Base-by-base conservation (phyloP, 768 basidiomycete genomes). In the Gautieria morchelliformis region DNA sequence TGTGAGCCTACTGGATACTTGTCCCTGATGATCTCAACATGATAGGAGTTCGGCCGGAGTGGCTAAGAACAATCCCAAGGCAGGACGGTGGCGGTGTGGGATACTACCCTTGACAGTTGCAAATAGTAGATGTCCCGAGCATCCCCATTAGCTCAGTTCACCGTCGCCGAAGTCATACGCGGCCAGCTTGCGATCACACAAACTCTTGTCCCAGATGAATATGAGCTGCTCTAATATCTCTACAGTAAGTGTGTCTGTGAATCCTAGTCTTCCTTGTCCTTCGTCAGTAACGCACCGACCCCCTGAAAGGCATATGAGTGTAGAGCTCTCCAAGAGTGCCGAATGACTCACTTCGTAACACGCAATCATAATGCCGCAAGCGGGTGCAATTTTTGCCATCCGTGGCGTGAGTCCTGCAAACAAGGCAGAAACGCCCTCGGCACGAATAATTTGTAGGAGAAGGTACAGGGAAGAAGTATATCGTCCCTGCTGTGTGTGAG, bases 281-380 rank as follows among this genome's bases (percentile, higher is more conserved):
- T 44, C 42, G 39, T 53, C 10, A 61, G 51, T 12, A 58, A 15
- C 30, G 32, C 19, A 22, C 60, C 60, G 45, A 61, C 41, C 32
- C 60, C 58, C 60, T 61, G 20, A 30, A 12, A 3, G 9, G 17
- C 22, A 30, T 2, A 24, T 49, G 32, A 49, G 42, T 53, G 14
- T 35, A 44, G 52, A 15, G 12, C 15, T 40, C 1, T 11, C 19
- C 17, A 15, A 37, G 33, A 55, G 11, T 27, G 30, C n/a, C n/a
- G 11, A 27, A 30, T 45, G 20, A 71, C 79, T 32, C 63, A 84
- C 93, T 82, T 98, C 94, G 67, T 87, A 98, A 69, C 87, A 93
- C 56, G 89, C 83, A 68, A 97, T 96, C 95, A 98, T 97, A 62
- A 99, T 87, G 22, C 95, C 95, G 70, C 96, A 99, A 42, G 95